phyloP scores from a whole-genome alignment of 768 basidiomycete species.

The Crassisporium funariophilum region DNA sequence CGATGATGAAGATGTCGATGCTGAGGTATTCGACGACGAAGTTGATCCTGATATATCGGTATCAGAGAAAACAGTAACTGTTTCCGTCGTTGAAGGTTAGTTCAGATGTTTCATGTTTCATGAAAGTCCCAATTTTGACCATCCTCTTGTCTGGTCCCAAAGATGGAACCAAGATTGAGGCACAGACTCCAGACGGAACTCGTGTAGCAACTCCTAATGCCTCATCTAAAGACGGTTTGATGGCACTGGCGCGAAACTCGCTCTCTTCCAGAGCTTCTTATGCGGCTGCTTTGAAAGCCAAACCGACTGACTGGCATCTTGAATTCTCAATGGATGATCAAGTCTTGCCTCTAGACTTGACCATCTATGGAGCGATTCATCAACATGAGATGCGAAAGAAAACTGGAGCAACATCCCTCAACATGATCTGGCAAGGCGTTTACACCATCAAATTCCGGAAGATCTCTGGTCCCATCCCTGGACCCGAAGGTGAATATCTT shows the following conservation, averaged over 20 bases:
- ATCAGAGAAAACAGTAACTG: constrained; percentile 82
- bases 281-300: constrained; percentile 90
- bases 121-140: constrained; percentile 9
- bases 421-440: constrained; percentile 85
- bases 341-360: constrained; percentile 79
- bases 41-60: constrained; percentile 70
- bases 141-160: not conserved
- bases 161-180: constrained; percentile 95
- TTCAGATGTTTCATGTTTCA: constrained; percentile 1
- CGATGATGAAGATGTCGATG: constrained; percentile 86
- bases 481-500: constrained; percentile 56
- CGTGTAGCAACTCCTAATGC: constrained; percentile 87
- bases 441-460: constrained; percentile 95
- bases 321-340: constrained; percentile 95
- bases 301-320: constrained; percentile 95
- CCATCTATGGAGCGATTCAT: constrained; percentile 96
- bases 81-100: constrained; percentile 79
- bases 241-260: constrained; percentile 29
- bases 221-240: constrained; percentile 38
- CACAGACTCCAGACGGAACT: constrained; percentile 96
- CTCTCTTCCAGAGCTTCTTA: constrained; percentile 66
- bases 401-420: constrained; percentile 59
- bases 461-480: constrained; percentile 76
- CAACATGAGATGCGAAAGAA: constrained; percentile 86
- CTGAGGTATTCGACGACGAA: constrained; percentile 89